These are phyloP conservation scores for Tylopilus vinaceipallidus DNA, from an alignment of 768 basidiomycete species.

Conservation along the genomic window DNA sequence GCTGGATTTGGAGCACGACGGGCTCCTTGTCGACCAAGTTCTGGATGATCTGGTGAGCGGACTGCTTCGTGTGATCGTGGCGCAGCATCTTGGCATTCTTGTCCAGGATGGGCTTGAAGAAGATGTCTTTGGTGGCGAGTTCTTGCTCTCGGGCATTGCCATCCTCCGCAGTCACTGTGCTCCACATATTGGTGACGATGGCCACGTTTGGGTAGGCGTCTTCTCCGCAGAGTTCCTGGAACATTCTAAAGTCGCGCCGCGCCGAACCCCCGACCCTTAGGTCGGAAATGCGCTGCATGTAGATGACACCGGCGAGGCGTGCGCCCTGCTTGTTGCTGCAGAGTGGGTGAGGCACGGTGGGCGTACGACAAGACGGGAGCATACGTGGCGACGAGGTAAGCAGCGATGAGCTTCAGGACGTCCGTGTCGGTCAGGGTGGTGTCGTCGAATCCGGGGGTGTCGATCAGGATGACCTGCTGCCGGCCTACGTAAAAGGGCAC, in stretches of 20 bases:
- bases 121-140: slow-evolving; percentile 38
- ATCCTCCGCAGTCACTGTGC: slow-evolving; percentile 34
- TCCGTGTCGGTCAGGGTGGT: slow-evolving; percentile 48
- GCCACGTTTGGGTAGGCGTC: slow-evolving; percentile 48
- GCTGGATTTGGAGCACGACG: slow-evolving; percentile 49
- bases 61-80: slow-evolving; percentile 40
- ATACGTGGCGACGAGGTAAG: slow-evolving; percentile 32
- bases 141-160: slow-evolving; percentile 45
- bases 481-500: slow-evolving; percentile 28
- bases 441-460: slow-evolving; percentile 66
- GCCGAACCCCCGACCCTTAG: slow-evolving; percentile 48
- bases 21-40: slow-evolving; percentile 41
- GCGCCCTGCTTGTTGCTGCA: slow-evolving; percentile 34
- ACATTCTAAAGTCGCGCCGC: slow-evolving; percentile 48
- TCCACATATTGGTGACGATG: slow-evolving; percentile 57
- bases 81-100: slow-evolving; percentile 44
- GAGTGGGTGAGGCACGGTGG: slow-evolving; percentile 11
- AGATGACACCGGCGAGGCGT: slow-evolving; percentile 48
- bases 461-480: slow-evolving; percentile 47
- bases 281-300: slow-evolving; percentile 53
- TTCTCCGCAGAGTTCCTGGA: slow-evolving; percentile 53
- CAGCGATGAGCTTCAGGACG: slow-evolving; percentile 50
- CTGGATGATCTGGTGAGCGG: slow-evolving; percentile 46
- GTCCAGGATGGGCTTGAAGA: slow-evolving; percentile 51
- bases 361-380: neutral